Conservation (phyloP, 805 yeast species). For the Candida fluviatilis region DNA sequence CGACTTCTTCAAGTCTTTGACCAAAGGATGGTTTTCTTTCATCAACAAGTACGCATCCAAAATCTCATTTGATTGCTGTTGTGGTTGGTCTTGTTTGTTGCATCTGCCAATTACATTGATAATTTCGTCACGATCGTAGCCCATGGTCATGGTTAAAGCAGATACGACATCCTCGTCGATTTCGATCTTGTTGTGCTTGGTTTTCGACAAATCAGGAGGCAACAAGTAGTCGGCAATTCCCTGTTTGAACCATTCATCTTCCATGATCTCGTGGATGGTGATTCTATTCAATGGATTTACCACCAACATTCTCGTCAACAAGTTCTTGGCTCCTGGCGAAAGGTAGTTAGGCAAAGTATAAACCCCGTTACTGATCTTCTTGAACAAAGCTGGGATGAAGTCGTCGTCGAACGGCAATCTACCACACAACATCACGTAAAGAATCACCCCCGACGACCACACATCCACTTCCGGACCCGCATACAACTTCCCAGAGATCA, state of each 20-base stretch:
- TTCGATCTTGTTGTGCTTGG: constrained; percentile 37
- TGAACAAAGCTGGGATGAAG: constrained; percentile 89
- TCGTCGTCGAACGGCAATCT: constrained; percentile 95
- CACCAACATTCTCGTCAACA: constrained; percentile 85
- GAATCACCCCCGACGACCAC: constrained; percentile 95
- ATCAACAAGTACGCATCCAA: constrained; percentile 81
- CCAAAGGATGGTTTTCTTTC: constrained; percentile 71
- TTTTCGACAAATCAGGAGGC: constrained; percentile 48
- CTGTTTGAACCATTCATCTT: constrained; percentile 89
- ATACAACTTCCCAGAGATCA: constrained; percentile 86
- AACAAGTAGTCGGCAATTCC: constrained; percentile 76
- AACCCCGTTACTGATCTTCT: constrained; percentile 88
- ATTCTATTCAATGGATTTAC: constrained; percentile 93
- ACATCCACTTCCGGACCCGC: constrained; percentile 99
- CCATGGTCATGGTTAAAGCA: constrained; percentile 79
- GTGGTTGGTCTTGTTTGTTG: constrained; percentile 25
- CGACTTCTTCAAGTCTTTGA: constrained; percentile 57
- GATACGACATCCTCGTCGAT: constrained; percentile 73
- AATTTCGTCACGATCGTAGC: constrained; percentile 82
- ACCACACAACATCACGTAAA: constrained; percentile 95
- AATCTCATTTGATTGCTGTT: constrained; percentile 57
- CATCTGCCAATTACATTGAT: constrained; percentile 63
- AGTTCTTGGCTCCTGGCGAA: constrained; percentile 77
- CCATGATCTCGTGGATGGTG: constrained; percentile 86
- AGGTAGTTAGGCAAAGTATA: constrained; percentile 85